A percentile compares a stretch with the other conserved stretches of the same genome.
These are phyloP conservation scores for Trichosporon faecale DNA, from an alignment of 1,284 basidiomycete genomes.

Conservation along the genomic window DNA sequence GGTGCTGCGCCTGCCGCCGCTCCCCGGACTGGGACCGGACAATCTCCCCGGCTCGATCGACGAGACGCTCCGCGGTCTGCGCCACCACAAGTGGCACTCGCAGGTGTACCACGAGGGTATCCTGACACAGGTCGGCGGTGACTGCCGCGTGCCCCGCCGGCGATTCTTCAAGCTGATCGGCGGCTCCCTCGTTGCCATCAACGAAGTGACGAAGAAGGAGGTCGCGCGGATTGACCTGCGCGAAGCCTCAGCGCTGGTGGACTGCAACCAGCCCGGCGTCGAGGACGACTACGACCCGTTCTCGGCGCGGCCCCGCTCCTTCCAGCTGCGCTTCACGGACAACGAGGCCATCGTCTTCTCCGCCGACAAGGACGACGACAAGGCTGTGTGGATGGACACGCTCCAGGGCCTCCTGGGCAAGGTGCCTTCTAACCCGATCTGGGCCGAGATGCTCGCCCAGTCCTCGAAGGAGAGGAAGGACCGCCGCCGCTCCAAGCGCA, in stretches of 20 bases:
- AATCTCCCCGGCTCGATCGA: constrained; percentile 86
- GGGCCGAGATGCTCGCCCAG: constrained; percentile 70
- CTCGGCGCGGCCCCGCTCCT: constrained; percentile 63
- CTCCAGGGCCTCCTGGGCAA: constrained; percentile 74
- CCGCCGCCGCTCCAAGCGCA: background rate
- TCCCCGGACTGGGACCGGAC: constrained; percentile 73
- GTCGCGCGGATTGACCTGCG: constrained; percentile 87
- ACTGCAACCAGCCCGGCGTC: constrained; percentile 55
- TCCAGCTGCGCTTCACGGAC: constrained; percentile 76
- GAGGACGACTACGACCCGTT: constrained; percentile 68
- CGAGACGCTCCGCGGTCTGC: constrained; percentile 83
- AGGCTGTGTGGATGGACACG: constrained; percentile 78
- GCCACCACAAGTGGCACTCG: constrained; percentile 87
- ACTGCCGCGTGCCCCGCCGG: constrained; percentile 85
- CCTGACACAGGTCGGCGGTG: constrained; percentile 92
- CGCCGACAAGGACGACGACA: constrained; percentile 86
- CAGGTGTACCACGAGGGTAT: constrained; percentile 87
- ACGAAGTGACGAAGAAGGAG: constrained; percentile 87
- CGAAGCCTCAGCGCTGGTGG: constrained; percentile 73
- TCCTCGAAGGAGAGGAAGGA: constrained; percentile 18
- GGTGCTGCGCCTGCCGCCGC: constrained; percentile 80
- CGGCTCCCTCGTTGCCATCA: constrained; percentile 81
- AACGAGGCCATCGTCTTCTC: constrained; percentile 83
- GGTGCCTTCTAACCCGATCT: constrained; percentile 82
- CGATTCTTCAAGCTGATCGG: constrained; percentile 83